phyloP scores from a whole-genome alignment of 176 grass and related monocot species.

The Microstegium vimineum region DNA sequence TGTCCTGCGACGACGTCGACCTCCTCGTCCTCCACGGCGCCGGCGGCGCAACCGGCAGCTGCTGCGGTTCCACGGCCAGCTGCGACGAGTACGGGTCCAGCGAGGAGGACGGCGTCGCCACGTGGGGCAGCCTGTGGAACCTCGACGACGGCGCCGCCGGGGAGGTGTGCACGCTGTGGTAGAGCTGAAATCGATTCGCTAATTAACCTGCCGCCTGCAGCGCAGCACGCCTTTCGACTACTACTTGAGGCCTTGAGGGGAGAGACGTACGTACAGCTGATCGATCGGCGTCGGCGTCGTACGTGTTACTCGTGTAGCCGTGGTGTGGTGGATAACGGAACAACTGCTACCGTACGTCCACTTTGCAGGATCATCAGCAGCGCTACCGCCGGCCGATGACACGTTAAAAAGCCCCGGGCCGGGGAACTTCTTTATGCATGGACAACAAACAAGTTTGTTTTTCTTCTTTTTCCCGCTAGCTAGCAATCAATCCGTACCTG shows the following conservation, averaged over 20 bases:
- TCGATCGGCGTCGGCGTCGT: too few species aligned
- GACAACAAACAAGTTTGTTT: background rate
- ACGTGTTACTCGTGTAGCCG: too few species aligned
- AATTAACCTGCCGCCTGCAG: too few species aligned
- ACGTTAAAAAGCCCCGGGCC: constrained; percentile 33
- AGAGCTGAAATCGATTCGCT: background rate
- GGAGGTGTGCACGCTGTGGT: constrained; percentile 26
- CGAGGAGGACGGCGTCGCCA: constrained; percentile 52
- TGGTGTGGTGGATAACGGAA: constrained; percentile 6
- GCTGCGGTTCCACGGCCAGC: constrained; percentile 35
- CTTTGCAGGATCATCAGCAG: background rate
- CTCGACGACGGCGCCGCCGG: constrained; percentile 42
- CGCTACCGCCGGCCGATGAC: constrained; percentile 11
- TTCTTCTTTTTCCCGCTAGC: background rate
- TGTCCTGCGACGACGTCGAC: constrained; percentile 22
- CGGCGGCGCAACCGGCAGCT: constrained; percentile 25
- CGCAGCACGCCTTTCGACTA: background rate
- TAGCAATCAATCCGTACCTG: background rate
- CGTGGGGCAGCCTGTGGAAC: constrained; percentile 95
- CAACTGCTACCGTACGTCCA: constrained; percentile 10
- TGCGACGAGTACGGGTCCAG: constrained; percentile 50
- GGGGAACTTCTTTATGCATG: background rate
- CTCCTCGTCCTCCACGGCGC: constrained; percentile 34
- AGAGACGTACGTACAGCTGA: background rate
- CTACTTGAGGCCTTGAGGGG: too few species aligned